Evolutionary conservation across 2,329 filamentous ascomycete genomes (phyloP), one percentile per base, ranked within the genome.

Genomic region (Botrytis aclada): DNA sequence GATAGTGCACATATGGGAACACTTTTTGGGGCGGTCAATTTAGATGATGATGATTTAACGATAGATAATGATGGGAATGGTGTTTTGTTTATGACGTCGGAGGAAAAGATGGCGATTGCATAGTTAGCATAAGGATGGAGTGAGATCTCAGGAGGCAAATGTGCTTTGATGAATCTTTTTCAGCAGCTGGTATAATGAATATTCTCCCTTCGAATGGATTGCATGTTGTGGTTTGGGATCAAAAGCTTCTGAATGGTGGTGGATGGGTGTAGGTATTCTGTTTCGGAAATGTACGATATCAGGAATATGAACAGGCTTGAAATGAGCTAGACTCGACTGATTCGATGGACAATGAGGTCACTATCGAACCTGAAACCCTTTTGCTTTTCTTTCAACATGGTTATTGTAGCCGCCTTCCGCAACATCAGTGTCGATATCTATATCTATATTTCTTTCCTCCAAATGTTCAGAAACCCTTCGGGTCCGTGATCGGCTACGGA

Each of bases 41-140:
- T 78, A 54, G 64, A 67, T 73, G 76, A 79, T 75, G 77, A 77
- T 71, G 76, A 77, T 69, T 79, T 80, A 62, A 80, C 76, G 77
- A 79, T 77, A 75, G 74, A 71, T 65, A 65, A 72, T 51, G 70
- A 72, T 47, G 60, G 45, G 29, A 43, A 39, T 63, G 65, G 58
- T 66, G 70, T 56, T 58, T 71, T 71, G 22, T 66, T 66, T 71
- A 66, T 66, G 45, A 54, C 45, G 14, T 25, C 47, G 70, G 70
- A 71, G 39, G 63, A 72, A 56, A 67, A 72, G 32, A 66, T 73
- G 20, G 22, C 66, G 32, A 29, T 54, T 71, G 61, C n/a, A 67
- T 67, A 56, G 58, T 34, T 41, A 39, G 37, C 60, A 43, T 10
- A 37, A 41, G 39, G 39, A 60, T 60, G 56, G 69, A 58, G 41